Conservation (phyloP, 306 rosid species). For the Argentina anserina region DNA sequence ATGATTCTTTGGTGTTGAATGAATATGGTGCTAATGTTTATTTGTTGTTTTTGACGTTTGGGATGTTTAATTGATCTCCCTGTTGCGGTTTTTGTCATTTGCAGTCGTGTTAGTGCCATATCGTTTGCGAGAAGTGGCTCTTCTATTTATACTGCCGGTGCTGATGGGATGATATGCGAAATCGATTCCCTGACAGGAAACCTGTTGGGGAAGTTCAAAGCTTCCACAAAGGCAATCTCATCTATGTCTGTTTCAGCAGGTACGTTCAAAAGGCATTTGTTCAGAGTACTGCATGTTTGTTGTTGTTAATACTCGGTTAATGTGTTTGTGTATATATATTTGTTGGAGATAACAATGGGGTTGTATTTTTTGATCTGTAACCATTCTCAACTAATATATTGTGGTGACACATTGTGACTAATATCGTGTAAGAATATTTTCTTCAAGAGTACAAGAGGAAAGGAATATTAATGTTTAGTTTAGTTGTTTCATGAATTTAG, state of each 20-base stretch:
- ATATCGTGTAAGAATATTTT: background rate
- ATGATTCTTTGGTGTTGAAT: background rate
- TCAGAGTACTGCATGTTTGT: slow-evolving; percentile 12
- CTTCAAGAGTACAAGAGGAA: background rate
- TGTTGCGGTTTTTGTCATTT: background rate
- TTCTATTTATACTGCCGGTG: slow-evolving; percentile 65
- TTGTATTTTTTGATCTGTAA: background rate
- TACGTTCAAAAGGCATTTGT: slow-evolving; percentile 8
- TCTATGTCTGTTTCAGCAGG: slow-evolving; percentile 78
- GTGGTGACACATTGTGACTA: background rate
- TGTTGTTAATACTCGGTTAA: background rate
- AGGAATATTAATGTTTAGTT: background rate
- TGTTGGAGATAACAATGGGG: background rate
- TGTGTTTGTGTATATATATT: background rate
- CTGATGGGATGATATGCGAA: slow-evolving; percentile 75
- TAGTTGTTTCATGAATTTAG: background rate
- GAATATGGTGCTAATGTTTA: background rate
- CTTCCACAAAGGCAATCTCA: slow-evolving; percentile 77
- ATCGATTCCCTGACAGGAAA: slow-evolving; percentile 72
- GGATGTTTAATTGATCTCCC: slow-evolving; percentile 7
- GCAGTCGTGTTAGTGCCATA: slow-evolving; percentile 81
- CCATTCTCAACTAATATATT: no score
- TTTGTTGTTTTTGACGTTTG: background rate
- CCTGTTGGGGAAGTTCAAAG: slow-evolving; percentile 68
- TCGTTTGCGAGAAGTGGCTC: slow-evolving; percentile 58